A percentile compares a stretch with the other conserved stretches of the same genome.
Evolutionary conservation across 2,329 filamentous ascomycete species (phyloP).

Genomic region (Xylaria sp.): DNA sequence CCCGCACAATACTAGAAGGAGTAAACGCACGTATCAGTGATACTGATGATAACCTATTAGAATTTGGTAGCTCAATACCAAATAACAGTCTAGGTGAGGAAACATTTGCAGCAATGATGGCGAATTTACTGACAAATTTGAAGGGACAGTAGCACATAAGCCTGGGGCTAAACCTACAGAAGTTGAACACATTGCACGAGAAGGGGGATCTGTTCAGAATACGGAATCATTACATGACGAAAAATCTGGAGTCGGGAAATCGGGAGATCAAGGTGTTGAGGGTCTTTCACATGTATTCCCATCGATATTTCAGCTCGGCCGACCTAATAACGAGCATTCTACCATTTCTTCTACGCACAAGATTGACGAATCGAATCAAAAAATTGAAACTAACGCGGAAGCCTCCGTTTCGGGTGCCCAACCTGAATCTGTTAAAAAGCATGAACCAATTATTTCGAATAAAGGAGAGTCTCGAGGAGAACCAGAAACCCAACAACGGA

Average conservation of each 20-base stretch:
- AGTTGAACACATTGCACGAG: neutral
- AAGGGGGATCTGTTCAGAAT: neutral
- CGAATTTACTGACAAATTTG: neutral
- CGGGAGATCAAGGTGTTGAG: neutral
- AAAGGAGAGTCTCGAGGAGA: neutral
- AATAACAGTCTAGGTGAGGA: neutral
- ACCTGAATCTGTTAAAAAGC: neutral
- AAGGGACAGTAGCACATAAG: neutral
- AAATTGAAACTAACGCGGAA: neutral
- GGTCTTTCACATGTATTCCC: neutral
- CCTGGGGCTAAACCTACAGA: neutral
- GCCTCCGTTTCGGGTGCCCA: neutral
- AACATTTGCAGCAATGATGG: no score
- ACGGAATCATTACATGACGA: neutral
- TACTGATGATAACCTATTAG: conserved; percentile 13
- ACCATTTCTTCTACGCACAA: neutral
- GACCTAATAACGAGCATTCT: neutral
- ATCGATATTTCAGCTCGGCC: neutral
- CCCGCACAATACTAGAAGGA: neutral
- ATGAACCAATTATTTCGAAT: neutral
- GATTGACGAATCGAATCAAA: neutral
- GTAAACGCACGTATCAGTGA: neutral
- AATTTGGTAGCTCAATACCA: neutral
- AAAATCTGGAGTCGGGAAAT: neutral
- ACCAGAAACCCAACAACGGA: neutral